Percentiles rank a stretch among this genome's conserved stretches.
Evolutionary conservation across 257 asterid species (phyloP).

Genomic region (Forsythia suspensa): DNA sequence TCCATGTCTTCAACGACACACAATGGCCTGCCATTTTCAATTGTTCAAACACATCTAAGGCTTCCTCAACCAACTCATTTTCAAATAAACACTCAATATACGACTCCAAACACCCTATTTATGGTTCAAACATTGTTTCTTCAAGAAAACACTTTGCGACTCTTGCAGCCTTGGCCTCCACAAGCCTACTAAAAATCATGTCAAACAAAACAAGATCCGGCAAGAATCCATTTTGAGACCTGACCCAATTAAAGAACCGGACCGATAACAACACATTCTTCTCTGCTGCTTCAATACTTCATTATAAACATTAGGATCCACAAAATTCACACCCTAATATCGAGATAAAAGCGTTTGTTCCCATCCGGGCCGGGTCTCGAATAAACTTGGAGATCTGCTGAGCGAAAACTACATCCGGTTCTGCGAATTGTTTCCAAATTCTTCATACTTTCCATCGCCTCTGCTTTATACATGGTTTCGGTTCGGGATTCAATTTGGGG

Average conservation of each 20-base stretch:
- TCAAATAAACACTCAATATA: conserved; percentile 36
- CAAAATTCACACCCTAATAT: conserved; percentile 52
- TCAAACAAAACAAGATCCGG: conserved; percentile 36
- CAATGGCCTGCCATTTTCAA: conserved; percentile 26
- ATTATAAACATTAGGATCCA: conserved; percentile 51
- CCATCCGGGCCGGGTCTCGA: conserved; percentile 62
- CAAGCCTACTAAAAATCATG: conserved; percentile 53
- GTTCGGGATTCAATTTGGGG: conserved; percentile 23
- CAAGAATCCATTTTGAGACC: conserved; percentile 41
- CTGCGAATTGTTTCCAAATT: conserved; percentile 21
- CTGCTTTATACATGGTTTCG: conserved; percentile 21
- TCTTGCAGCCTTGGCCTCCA: conserved; percentile 53
- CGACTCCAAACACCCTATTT: conserved; percentile 32
- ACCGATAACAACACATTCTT: conserved; percentile 40
- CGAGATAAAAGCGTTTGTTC: conserved; percentile 51
- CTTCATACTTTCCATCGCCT: conserved; percentile 25
- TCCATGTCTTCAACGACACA: conserved; percentile 34
- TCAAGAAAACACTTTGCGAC: conserved; percentile 52
- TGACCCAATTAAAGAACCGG: conserved; percentile 63
- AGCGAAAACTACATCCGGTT: conserved; percentile 28
- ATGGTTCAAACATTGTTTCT: conserved; percentile 45
- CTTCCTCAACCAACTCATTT: conserved; percentile 39
- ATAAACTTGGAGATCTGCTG: conserved; percentile 48
- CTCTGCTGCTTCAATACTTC: conserved; percentile 61
- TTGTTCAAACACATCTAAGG: conserved; percentile 26